phyloP scores from a whole-genome alignment of 331 rosid genomes.

The Quercus phellos region DNA sequence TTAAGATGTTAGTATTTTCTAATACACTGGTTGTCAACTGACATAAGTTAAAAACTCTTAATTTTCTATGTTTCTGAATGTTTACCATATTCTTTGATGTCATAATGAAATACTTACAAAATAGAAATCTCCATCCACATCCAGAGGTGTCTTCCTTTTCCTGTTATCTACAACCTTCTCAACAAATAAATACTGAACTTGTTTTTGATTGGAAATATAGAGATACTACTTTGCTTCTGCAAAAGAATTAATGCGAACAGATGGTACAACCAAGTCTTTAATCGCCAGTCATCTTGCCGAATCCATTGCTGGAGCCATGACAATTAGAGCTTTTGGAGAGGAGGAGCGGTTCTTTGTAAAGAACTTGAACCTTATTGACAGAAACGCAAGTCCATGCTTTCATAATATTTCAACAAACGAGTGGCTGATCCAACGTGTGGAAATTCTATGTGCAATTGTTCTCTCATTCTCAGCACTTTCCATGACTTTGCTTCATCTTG shows the following conservation, averaged over 20 bases:
- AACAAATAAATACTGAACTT: neutral
- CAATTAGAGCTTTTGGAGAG: slow-evolving; percentile 1
- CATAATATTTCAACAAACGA: neutral
- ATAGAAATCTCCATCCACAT: too few relatives aligned
- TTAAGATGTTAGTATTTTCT: too few relatives aligned
- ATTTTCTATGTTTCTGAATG: neutral
- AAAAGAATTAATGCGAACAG: neutral
- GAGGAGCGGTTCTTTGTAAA: neutral
- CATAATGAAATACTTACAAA: neutral
- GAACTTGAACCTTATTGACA: neutral
- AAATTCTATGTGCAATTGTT: neutral
- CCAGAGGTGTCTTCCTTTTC: neutral
- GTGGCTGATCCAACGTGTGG: neutral
- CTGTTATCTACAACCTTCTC: neutral
- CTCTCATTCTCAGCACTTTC: neutral
- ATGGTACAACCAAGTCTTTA: neutral
- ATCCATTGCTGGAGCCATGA: neutral
- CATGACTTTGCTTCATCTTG: neutral
- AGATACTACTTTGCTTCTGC: neutral
- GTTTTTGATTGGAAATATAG: neutral
- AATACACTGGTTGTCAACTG: neutral
- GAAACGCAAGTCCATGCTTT: neutral
- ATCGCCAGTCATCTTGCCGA: neutral
- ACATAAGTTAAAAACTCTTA: neutral
- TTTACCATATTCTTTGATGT: neutral